phyloP scores from a whole-genome alignment of 768 basidiomycete genomes.

The Porphyrellus cyaneotinctus region DNA sequence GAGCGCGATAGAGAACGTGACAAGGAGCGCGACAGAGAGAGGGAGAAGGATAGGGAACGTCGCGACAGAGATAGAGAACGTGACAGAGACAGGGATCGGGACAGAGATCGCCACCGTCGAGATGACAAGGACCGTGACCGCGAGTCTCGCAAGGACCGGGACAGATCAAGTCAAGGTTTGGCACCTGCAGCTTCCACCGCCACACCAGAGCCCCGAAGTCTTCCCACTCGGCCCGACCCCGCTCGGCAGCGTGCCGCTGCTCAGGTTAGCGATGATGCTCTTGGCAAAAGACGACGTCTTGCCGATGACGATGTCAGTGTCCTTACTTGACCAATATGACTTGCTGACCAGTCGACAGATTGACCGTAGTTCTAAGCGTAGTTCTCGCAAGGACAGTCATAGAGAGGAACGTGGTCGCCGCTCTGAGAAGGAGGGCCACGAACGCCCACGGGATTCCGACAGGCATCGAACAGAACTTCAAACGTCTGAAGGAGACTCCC shows the following conservation, averaged over 20 bases:
- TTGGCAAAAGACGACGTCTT: constrained; percentile 68
- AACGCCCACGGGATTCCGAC: constrained; percentile 63
- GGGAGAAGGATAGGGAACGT: constrained; percentile 38
- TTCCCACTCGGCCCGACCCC: constrained; percentile 58
- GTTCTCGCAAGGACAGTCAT: constrained; percentile 72
- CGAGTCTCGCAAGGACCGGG: constrained; percentile 59
- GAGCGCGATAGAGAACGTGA: constrained; percentile 47
- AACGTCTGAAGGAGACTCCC: constrained; percentile 44
- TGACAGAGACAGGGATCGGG: constrained; percentile 44
- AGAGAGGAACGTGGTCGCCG: constrained; percentile 72
- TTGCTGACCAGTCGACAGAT: constrained; percentile 39
- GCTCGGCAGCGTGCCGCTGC: constrained; percentile 48
- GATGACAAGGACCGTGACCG: constrained; percentile 65
- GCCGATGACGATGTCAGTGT: constrained; percentile 69
- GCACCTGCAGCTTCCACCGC: constrained; percentile 28
- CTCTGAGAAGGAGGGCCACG: constrained; percentile 65
- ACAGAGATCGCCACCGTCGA: constrained; percentile 47
- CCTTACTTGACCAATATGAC: neutral
- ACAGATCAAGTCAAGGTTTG: constrained; percentile 35
- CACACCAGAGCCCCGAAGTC: constrained; percentile 48
- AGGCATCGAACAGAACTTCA: constrained; percentile 66
- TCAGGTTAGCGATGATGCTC: constrained; percentile 53
- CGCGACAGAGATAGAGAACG: constrained; percentile 45
- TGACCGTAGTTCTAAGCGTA: constrained; percentile 76
- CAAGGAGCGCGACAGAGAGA: constrained; percentile 34